These are phyloP conservation scores for Polysphondylium violaceum DNA, from an alignment of 78 protist genomes.

Conservation along the genomic window DNA sequence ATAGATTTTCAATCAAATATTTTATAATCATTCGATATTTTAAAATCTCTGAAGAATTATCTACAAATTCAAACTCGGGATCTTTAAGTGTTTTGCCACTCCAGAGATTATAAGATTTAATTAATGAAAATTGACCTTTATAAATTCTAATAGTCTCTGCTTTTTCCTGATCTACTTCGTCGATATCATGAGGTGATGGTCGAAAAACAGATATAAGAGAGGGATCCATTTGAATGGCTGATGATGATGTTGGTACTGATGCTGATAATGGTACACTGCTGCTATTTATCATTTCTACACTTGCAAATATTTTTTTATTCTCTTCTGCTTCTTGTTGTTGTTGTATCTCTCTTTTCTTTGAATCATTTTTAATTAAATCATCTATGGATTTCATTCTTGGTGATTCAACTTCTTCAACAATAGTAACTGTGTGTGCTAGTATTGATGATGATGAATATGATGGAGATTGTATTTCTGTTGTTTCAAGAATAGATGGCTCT, in stretches of 20 bases:
- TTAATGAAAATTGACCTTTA: constrained; percentile 8
- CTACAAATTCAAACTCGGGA: constrained; percentile 7
- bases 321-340: neutral
- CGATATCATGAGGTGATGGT: neutral
- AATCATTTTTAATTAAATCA: neutral
- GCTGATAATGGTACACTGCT: neutral
- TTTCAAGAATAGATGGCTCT: too few relatives aligned
- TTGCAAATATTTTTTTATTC: neutral
- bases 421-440: neutral
- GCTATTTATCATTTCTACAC: neutral
- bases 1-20: constrained; percentile 4
- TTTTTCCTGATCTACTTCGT: constrained; percentile 21
- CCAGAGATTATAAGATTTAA: constrained; percentile 20
- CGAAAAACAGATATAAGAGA: neutral
- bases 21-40: constrained; percentile 38
- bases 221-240: neutral
- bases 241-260: neutral
- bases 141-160: constrained; percentile 4
- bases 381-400: neutral
- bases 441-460: constrained; percentile 4
- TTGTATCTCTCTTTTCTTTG: neutral
- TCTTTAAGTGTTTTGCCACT: constrained; percentile 30
- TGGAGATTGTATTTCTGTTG: neutral
- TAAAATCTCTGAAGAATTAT: constrained; percentile 12
- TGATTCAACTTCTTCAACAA: neutral